Conservation (phyloP, 306 rosid species). For the Vigna trinervia region DNA sequence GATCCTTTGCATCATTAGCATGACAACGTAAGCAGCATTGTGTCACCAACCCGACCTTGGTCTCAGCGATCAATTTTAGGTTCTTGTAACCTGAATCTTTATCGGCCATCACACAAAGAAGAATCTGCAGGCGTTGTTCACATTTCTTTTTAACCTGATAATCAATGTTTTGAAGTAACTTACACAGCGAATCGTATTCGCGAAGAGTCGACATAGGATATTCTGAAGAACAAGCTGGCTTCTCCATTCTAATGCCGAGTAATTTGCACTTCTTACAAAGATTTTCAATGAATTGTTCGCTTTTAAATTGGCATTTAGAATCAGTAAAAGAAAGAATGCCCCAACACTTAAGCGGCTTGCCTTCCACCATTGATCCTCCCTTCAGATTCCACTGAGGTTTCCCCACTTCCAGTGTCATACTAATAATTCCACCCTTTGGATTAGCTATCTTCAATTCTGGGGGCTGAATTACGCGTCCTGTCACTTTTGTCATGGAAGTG, state of each 20-base stretch:
- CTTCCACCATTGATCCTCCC: conserved; percentile 64
- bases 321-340: conserved; percentile 65
- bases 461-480: conserved; percentile 76
- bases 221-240: conserved; percentile 50
- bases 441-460: conserved; percentile 64
- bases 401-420: conserved; percentile 39
- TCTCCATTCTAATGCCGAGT: conserved; percentile 60
- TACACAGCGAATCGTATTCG: conserved; percentile 32
- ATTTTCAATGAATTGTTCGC: conserved; percentile 29
- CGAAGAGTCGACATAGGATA: conserved; percentile 15
- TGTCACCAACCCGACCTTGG: conserved; percentile 75
- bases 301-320: not conserved
- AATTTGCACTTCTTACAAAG: conserved; percentile 49
- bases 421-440: conserved; percentile 46
- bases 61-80: conserved; percentile 80
- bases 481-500: conserved; percentile 62
- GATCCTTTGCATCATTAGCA: conserved; percentile 56
- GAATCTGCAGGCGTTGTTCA: conserved; percentile 53
- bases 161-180: conserved; percentile 50
- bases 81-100: conserved; percentile 64
- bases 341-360: conserved; percentile 62
- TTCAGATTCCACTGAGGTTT: conserved; percentile 71
- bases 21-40: conserved; percentile 69
- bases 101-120: conserved; percentile 69
- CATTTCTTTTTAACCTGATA: not conserved